Evolutionary conservation across 352 stramenopile genomes (phyloP), one percentile per base, ranked within the genome.

Genomic region (Phytophthora cryptogea): DNA sequence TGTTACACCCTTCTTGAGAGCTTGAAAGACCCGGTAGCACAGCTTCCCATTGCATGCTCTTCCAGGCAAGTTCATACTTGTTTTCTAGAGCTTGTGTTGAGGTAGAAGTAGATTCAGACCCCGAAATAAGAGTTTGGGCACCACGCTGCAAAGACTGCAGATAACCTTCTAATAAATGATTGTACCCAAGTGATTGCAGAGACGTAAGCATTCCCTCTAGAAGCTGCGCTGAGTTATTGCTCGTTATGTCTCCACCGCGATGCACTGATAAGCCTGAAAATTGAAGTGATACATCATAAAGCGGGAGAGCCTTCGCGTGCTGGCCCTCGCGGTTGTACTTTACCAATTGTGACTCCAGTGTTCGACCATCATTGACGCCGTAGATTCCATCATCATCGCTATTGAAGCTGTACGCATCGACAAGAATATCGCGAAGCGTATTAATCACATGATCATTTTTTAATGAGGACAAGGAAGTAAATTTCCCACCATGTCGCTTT

Each of bases 61-160:
- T 90, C 87, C 87, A 96, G 1, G 85, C 83, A 17, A 90, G 59
- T 51, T 93, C 76, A 54, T 88, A 96, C 27, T 83, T 81, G 58
- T 89, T 73, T 37, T 92, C 74, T 49, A 60, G 63, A 4, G 59
- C 51, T 62, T 74, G 68, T 23, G 32, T 27, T 26, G 41, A 43
- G 8, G 37, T 26, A 54, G 39, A 54, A 52, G n/a, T 33, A 1
- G 37, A 57, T 1, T n/a, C 30, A 30, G 30, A 39, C 10, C 7
- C 28, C 35, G 37, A 5, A 14, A 7, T 20, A 2, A 2, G 20
- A 57, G 7, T 26, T 31, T 26, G n/a, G 1, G 10, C 36, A 20
- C 41, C 37, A 11, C n/a, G 42, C 14, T 71, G 51, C n/a, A 70
- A 41, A 5, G 73, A 83, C 23, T 76, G 46, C 17, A 90, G 54